Percentiles rank a stretch among this genome's conserved stretches.
Evolutionary conservation across 352 stramenopile genomes (phyloP).

Genomic region (Pythium brassicae): DNA sequence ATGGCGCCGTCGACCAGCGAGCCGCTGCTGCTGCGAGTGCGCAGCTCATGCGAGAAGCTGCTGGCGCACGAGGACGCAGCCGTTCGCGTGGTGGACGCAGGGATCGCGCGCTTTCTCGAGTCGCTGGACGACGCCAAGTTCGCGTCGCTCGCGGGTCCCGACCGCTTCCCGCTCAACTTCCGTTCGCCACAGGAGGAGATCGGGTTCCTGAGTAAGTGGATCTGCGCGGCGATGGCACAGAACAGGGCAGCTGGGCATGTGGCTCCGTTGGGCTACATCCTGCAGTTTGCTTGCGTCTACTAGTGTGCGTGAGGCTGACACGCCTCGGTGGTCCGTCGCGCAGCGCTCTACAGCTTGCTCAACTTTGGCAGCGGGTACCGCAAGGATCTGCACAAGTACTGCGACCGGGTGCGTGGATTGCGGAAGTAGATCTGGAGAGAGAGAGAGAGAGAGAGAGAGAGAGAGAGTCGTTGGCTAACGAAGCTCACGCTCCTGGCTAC

Average conservation of each 20-base stretch:
- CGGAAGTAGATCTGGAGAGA: no score
- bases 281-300: no score
- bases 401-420: constrained; percentile 36
- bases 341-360: constrained; percentile 62
- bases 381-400: constrained; percentile 74
- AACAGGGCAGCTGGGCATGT: no score
- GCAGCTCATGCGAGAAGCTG: constrained; percentile 43
- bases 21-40: constrained; percentile 37
- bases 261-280: no score
- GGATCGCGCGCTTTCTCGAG: constrained; percentile 41
- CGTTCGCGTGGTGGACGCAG: constrained; percentile 49
- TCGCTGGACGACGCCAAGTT: constrained; percentile 53
- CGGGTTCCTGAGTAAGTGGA: constrained; percentile 63
- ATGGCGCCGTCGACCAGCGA: constrained; percentile 25
- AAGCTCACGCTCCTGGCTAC: neutral
- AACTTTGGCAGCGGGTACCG: constrained; percentile 82
- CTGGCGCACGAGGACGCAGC: constrained; percentile 35
- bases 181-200: constrained; percentile 65
- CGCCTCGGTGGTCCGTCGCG: neutral
- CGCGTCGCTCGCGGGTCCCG: constrained; percentile 31
- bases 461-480: neutral
- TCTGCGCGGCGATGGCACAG: neutral
- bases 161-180: constrained; percentile 77
- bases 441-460: no score
- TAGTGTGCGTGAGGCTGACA: neutral